A percentile compares a stretch with the other conserved stretches of the same genome.
Conservation (phyloP, 2,329 filamentous ascomycete genomes). For the Colletotrichum brevisporum region DNA sequence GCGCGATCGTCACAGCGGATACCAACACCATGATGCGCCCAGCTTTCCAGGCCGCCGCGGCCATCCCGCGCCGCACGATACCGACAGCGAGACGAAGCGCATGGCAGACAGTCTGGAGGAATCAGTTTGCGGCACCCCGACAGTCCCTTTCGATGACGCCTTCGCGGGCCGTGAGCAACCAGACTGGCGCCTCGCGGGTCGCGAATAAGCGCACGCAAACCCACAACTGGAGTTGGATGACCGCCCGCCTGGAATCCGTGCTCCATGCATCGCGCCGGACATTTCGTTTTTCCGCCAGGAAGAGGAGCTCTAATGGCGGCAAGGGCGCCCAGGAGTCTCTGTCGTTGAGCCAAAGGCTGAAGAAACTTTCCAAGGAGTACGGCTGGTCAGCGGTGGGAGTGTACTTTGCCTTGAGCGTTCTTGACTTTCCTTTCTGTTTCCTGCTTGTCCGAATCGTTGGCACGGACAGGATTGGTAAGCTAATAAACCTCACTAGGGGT, state of each 20-base stretch:
- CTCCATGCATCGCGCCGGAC: conserved; percentile 27
- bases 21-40: conserved; percentile 33
- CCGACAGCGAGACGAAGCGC: conserved; percentile 25
- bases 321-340: conserved; percentile 48
- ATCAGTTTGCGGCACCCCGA: conserved; percentile 15
- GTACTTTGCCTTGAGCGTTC: conserved; percentile 83
- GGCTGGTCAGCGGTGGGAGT: conserved; percentile 95
- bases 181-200: conserved; percentile 7
- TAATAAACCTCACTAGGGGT: neutral
- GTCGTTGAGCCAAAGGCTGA: conserved; percentile 79
- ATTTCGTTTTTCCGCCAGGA: conserved; percentile 39
- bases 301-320: conserved; percentile 20
- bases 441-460: conserved; percentile 86
- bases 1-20: neutral
- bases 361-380: conserved; percentile 90
- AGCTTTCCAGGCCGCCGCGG: conserved; percentile 27
- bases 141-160: conserved; percentile 19
- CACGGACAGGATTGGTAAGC: conserved; percentile 84
- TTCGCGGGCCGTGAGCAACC: conserved; percentile 1
- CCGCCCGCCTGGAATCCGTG: conserved; percentile 29
- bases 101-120: conserved; percentile 36
- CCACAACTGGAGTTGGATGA: conserved; percentile 30
- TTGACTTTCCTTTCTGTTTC: conserved; percentile 98
- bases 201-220: conserved; percentile 14
- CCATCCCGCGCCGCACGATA: conserved; percentile 29